These are phyloP conservation scores for Kodamaea jinghongensis DNA, from an alignment of 805 yeast species.

Conservation along the genomic window DNA sequence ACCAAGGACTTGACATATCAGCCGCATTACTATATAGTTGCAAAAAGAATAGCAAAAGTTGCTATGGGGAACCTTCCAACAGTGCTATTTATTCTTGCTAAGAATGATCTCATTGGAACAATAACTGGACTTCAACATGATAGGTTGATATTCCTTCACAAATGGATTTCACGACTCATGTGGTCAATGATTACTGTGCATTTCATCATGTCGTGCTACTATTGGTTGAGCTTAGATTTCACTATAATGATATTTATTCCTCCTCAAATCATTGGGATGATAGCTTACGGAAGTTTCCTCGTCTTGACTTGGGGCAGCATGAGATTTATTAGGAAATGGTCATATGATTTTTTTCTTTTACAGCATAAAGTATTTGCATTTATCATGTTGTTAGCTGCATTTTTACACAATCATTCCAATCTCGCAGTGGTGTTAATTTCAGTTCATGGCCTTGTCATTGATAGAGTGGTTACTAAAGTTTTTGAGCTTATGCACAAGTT, in stretches of 20 bases:
- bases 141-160: conserved; percentile 37
- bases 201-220: conserved; percentile 27
- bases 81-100: conserved; percentile 34
- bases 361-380: conserved; percentile 43
- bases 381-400: conserved; percentile 40
- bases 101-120: conserved; percentile 38
- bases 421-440: conserved; percentile 36
- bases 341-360: conserved; percentile 43
- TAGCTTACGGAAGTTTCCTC: conserved; percentile 38
- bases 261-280: conserved; percentile 50
- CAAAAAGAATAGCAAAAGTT: conserved; percentile 41
- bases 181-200: conserved; percentile 37
- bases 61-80: conserved; percentile 41
- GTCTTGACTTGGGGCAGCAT: conserved; percentile 36
- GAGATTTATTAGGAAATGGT: conserved; percentile 32
- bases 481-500: conserved; percentile 30
- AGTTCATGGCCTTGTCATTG: conserved; percentile 42
- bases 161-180: conserved; percentile 44
- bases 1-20: conserved; percentile 40
- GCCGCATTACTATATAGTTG: conserved; percentile 38
- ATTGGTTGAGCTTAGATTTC: conserved; percentile 43
- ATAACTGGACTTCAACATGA: conserved; percentile 44
- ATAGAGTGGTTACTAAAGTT: conserved; percentile 33
- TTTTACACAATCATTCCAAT: conserved; percentile 39
- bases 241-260: conserved; percentile 43